Conservation (phyloP, 169 alveolate species). For the Amoebophrya sp. region DNA sequence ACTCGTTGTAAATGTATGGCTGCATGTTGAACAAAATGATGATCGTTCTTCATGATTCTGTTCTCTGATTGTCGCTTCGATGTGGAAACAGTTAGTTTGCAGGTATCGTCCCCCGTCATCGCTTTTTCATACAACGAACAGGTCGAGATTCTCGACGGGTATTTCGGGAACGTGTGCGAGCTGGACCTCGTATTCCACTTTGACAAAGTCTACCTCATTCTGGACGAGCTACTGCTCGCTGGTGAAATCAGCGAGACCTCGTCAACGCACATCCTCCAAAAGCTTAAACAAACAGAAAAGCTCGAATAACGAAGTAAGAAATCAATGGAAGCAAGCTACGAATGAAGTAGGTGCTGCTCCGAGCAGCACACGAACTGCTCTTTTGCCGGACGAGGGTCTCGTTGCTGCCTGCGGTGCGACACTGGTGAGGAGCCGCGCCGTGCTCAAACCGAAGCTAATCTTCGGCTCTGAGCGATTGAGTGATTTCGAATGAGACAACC, state of each 20-base stretch:
- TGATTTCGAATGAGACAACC: not conserved
- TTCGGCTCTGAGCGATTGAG: too few species aligned
- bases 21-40: too few species aligned
- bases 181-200: constrained; percentile 70
- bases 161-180: constrained; percentile 75
- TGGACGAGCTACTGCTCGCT: constrained; percentile 61
- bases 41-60: too few species aligned
- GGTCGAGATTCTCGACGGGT: constrained; percentile 59
- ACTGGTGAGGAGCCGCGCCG: not conserved
- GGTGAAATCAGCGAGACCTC: constrained; percentile 49
- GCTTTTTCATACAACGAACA: not conserved
- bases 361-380: not conserved
- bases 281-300: not conserved
- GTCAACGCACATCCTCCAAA: not conserved
- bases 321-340: not conserved
- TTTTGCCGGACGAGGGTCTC: not conserved
- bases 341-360: not conserved
- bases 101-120: too few species aligned
- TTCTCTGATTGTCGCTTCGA: too few species aligned
- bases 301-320: not conserved
- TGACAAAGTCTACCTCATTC: constrained; percentile 59
- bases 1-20: too few species aligned
- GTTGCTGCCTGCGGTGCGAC: not conserved
- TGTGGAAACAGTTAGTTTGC: too few species aligned
- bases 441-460: not conserved